Conservation (phyloP, 306 rosid species). For the Medicago arabica region DNA sequence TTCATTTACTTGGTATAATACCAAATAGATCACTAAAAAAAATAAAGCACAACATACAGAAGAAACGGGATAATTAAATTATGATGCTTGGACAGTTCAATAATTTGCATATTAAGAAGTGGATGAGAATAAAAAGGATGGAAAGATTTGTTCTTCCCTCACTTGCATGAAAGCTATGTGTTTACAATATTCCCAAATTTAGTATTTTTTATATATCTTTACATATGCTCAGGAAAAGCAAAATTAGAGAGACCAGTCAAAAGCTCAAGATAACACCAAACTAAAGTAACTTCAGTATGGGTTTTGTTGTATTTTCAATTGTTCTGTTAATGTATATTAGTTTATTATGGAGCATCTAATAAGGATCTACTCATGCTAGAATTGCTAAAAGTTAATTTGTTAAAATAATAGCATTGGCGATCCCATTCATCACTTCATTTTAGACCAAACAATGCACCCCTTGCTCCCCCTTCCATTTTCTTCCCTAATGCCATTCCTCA, state of each 20-base stretch:
- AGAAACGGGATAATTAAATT: slow-evolving; percentile 36
- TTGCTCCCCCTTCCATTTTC: slow-evolving; percentile 20
- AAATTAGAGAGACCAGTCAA: background rate
- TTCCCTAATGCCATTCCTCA: background rate
- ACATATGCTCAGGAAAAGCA: background rate
- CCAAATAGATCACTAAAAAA: slow-evolving; percentile 2
- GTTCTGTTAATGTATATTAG: slow-evolving; percentile 7
- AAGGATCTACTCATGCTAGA: slow-evolving; percentile 2
- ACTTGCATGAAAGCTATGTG: background rate
- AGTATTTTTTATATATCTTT: background rate
- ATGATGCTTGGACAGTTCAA: slow-evolving; percentile 1
- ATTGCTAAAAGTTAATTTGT: slow-evolving; percentile 10
- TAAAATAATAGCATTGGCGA: slow-evolving; percentile 6
- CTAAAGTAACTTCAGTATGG: background rate
- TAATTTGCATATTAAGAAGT: slow-evolving; percentile 25
- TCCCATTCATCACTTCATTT: slow-evolving; percentile 19
- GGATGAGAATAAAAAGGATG: background rate
- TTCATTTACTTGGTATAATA: slow-evolving; percentile 5
- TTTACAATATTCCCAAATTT: slow-evolving; percentile 24
- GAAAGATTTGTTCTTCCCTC: slow-evolving; percentile 12
- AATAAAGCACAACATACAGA: slow-evolving; percentile 13
- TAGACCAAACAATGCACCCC: background rate
- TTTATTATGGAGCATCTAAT: background rate
- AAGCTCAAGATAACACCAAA: slow-evolving; percentile 4
- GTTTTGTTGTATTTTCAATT: background rate